phyloP scores from a whole-genome alignment of 345 rosid species.

The Nephelium lappaceum region DNA sequence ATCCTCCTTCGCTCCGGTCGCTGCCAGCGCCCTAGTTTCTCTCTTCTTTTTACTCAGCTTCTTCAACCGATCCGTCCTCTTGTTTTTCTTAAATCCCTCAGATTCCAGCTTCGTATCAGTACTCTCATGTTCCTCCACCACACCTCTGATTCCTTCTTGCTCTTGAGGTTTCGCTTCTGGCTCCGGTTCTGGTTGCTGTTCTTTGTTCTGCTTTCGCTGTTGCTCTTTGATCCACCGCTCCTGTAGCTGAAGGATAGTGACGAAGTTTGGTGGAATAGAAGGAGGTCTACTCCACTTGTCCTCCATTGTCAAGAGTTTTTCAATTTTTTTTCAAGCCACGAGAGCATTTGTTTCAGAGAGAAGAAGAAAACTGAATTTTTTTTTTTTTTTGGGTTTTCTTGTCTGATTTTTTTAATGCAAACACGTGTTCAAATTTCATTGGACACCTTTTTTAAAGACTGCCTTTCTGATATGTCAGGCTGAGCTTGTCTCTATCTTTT shows the following conservation, averaged over 20 bases:
- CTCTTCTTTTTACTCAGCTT: neutral
- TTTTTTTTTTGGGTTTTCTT: too few relatives aligned
- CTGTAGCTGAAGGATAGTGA: conserved; percentile 26
- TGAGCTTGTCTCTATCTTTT: too few relatives aligned
- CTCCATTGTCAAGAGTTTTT: conserved; percentile 15
- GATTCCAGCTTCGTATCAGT: neutral
- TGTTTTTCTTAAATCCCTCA: neutral
- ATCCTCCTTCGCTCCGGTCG: neutral
- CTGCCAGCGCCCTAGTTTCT: neutral
- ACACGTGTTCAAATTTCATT: too few relatives aligned
- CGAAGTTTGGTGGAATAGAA: conserved; percentile 24
- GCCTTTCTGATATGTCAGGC: too few relatives aligned
- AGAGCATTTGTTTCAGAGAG: neutral
- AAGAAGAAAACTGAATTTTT: neutral
- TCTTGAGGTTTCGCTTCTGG: neutral
- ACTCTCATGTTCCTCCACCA: neutral
- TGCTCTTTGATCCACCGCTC: conserved; percentile 18
- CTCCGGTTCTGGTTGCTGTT: neutral
- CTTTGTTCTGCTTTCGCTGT: neutral
- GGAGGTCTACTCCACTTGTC: conserved; percentile 17
- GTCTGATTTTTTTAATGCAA: too few relatives aligned
- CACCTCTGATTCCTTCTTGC: neutral
- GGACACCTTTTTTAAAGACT: too few relatives aligned
- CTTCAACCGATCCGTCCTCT: neutral
- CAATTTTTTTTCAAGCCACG: neutral